Conservation (phyloP, 306 rosid genomes). For the Dicorynia guianensis region DNA sequence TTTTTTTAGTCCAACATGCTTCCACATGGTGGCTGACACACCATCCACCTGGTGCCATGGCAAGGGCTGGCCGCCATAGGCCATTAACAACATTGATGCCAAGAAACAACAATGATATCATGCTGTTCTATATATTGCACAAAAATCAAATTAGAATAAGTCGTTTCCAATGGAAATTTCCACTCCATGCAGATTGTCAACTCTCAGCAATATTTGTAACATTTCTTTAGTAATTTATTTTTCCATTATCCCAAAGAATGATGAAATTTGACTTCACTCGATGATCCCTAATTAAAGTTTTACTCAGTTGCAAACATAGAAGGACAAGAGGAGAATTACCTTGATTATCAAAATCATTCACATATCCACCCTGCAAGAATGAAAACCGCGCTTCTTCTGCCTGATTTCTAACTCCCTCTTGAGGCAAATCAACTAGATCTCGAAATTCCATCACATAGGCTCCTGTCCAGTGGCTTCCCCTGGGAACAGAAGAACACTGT, state of each 20-base stretch:
- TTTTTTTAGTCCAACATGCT: too few species aligned
- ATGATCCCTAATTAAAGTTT: neutral
- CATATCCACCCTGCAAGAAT: slow-evolving; percentile 81
- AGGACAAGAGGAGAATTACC: slow-evolving; percentile 52
- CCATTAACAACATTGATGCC: neutral
- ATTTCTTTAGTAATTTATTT: slow-evolving; percentile 15
- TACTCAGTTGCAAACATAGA: slow-evolving; percentile 23
- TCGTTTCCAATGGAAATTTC: slow-evolving; percentile 1
- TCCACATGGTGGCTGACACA: too few species aligned
- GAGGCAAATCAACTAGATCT: slow-evolving; percentile 63
- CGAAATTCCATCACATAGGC: slow-evolving; percentile 75
- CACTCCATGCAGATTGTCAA: neutral
- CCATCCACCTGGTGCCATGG: too few species aligned
- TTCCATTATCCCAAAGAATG: neutral
- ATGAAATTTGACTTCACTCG: neutral
- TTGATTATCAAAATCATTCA: slow-evolving; percentile 70
- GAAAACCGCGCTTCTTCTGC: slow-evolving; percentile 83
- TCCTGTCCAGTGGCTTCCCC: slow-evolving; percentile 96
- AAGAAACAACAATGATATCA: neutral
- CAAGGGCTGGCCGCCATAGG: too few species aligned
- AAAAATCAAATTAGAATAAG: slow-evolving; percentile 10
- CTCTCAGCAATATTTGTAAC: slow-evolving; percentile 5
- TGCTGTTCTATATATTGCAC: slow-evolving; percentile 11
- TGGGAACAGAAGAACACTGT: slow-evolving; percentile 40
- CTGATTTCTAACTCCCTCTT: slow-evolving; percentile 45